Base-by-base conservation (phyloP, 2,329 filamentous ascomycete species). In the Epichloe gansuensis region DNA sequence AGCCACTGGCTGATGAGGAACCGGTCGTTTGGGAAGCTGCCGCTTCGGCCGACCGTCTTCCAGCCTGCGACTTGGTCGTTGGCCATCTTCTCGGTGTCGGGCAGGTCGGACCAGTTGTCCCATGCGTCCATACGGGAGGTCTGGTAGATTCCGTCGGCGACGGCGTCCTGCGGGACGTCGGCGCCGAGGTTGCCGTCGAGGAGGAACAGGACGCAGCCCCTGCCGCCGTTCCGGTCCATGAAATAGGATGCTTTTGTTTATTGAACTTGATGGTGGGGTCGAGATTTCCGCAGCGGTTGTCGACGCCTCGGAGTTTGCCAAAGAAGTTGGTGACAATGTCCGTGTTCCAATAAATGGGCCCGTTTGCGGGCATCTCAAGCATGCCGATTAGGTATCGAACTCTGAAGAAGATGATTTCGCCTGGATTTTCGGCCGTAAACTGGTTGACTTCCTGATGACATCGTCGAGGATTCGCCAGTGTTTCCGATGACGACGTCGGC, bases 341-440 rank as follows among this genome's bases (percentile, higher is more conserved):
- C 17, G 67, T 58, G 7, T 60, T 62, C 52, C 75, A 70, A 52
- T 67, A 59, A 49, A 64, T 64, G 43, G 65, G 60, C 1, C 57
- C 58, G 0, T 45, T 35, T 17, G 53, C 56, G 5, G 62, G 62
- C 0, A 59, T 66, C 4, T 70, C 69, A 55, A 73, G 67, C 13
- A 73, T 60, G 4, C 69, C 71, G 45, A 65, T 57, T 34, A 67
- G 58, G 45, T 75, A 74, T 15, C 67, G 67, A n/a, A 77, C 60
- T 37, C 71, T 67, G 50, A 76, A 65, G 53, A 76, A 70, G 50
- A 76, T 63, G 49, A 76, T 62, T 55, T 77, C 73, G 11, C 65
- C 66, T 1, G 63, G 70, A 56, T 71, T 69, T 21, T 72, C 62
- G 5, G 61, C 54, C 1, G 71, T 74, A 56, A 76, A 77, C 21